Evolutionary conservation across 179 eudicot genomes (phyloP), one percentile per base, ranked within the genome.

Genomic region (Amaranthus tricolor): DNA sequence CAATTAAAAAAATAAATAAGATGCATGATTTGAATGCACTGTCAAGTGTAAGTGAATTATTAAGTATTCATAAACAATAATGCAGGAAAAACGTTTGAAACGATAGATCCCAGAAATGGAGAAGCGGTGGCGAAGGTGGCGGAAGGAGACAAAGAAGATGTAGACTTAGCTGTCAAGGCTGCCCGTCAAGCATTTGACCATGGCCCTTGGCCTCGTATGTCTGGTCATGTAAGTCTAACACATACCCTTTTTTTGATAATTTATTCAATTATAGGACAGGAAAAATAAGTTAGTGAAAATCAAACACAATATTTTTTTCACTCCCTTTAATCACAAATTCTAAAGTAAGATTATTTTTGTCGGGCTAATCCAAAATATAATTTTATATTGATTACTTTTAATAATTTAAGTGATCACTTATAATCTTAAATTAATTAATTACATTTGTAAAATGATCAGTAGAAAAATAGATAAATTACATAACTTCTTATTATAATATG

Each of bases 171-270:
- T 0, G 94, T 88, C 52, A 84, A 83, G 60, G 91, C 90, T 54
- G 94, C 94, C 12, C 86, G 94, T 11, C 61, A 86, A 44, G 94
- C 94, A 16, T 89, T 89, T 48, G 90, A 88, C 70, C 78, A 86
- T 77, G 94, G 94, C 7, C 89, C 91, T 1, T 89, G 94, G 94
- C 94, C 94, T 68, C 90, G 94, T 14, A 77, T 89, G 75, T 74
- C 91, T 8, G 94, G 91, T 7, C 68, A 57, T 65, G 94, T 89
- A 82, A 78, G 87, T 79, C 44, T 2, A 19, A 8, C 49, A 17
- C 21, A 2, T 43, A 40, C 9, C 19, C 0, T 54, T 5, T n/a
- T 12, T 31, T 53, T 4, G 15, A 53, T 52, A 8, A 52, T 52
- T 8, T 15, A 52, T 52, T 60, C 44, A 2, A 20, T 20, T 60